Percentiles rank a stretch among this genome's conserved stretches.
phyloP scores from a whole-genome alignment of 1,139 yeast species.

The Nakaseomyces nivariensis region DNA sequence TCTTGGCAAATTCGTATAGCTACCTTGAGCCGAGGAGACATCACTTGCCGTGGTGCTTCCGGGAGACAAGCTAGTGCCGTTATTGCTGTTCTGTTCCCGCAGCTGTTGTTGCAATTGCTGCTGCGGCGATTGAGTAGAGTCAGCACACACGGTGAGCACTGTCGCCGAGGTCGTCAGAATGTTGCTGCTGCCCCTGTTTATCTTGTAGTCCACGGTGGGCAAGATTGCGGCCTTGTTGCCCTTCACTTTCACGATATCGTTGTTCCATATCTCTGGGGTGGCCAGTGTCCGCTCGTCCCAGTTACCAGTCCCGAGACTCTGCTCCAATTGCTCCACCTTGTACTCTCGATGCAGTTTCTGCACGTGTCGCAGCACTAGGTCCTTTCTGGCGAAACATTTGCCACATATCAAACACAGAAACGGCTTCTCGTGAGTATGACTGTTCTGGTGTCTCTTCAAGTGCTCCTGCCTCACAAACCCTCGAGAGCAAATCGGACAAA shows the following conservation, averaged over 20 bases:
- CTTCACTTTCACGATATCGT: conserved; percentile 29
- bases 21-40: neutral
- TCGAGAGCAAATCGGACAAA: conserved; percentile 84
- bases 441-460: conserved; percentile 83
- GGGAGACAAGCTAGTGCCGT: neutral
- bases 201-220: conserved; percentile 18
- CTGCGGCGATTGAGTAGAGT: neutral
- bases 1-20: neutral
- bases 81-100: neutral
- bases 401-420: conserved; percentile 96
- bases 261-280: conserved; percentile 5
- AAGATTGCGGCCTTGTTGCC: conserved; percentile 33
- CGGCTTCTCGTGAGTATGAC: conserved; percentile 95
- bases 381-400: conserved; percentile 87
- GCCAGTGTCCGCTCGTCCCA: conserved; percentile 4
- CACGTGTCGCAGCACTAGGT: conserved; percentile 83
- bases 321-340: conserved; percentile 6
- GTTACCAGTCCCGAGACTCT: conserved; percentile 6
- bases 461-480: conserved; percentile 95
- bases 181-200: neutral
- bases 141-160: neutral
- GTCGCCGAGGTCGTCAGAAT: neutral
- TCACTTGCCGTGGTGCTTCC: neutral
- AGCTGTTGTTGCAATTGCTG: neutral
- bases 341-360: conserved; percentile 63